Conservation (phyloP, 768 basidiomycete genomes). For the Rhodotorula graminis region DNA sequence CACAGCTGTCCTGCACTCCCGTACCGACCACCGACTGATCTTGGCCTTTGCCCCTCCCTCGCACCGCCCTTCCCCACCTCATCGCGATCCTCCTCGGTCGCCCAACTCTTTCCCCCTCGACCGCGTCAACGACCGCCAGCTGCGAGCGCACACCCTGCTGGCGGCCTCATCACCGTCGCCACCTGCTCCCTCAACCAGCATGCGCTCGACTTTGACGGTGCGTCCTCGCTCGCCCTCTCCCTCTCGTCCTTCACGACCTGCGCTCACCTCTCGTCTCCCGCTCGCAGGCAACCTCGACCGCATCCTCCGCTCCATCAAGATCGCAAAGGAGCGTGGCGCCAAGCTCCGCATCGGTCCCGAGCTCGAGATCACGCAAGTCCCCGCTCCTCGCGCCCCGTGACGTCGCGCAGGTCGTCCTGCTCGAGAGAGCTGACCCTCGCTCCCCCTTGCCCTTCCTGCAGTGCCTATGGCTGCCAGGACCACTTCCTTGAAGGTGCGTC, state of each 20-base stretch:
- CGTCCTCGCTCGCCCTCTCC: neutral
- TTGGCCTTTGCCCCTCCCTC: neutral
- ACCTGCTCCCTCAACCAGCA: constrained; percentile 71
- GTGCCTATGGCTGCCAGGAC: constrained; percentile 95
- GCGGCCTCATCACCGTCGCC: constrained; percentile 39
- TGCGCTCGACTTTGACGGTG: constrained; percentile 88
- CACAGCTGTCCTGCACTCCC: neutral
- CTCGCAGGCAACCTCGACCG: constrained; percentile 78
- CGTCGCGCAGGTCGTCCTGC: no score
- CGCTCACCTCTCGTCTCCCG: neutral
- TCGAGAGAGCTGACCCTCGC: neutral
- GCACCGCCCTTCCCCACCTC: neutral
- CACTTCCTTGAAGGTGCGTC: constrained; percentile 86
- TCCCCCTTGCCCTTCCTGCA: constrained; percentile 43
- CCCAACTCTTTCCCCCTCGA: neutral
- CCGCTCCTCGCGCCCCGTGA: neutral
- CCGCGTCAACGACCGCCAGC: neutral
- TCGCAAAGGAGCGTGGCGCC: constrained; percentile 83
- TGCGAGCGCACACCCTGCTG: neutral
- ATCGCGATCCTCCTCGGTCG: no score
- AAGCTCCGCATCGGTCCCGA: constrained; percentile 92
- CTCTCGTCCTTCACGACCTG: neutral
- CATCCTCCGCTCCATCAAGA: constrained; percentile 76
- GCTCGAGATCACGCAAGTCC: constrained; percentile 78
- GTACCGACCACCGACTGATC: neutral